Evolutionary conservation across 495 filamentous ascomycete genomes (phyloP).

Genomic region (Cryomyces minteri): DNA sequence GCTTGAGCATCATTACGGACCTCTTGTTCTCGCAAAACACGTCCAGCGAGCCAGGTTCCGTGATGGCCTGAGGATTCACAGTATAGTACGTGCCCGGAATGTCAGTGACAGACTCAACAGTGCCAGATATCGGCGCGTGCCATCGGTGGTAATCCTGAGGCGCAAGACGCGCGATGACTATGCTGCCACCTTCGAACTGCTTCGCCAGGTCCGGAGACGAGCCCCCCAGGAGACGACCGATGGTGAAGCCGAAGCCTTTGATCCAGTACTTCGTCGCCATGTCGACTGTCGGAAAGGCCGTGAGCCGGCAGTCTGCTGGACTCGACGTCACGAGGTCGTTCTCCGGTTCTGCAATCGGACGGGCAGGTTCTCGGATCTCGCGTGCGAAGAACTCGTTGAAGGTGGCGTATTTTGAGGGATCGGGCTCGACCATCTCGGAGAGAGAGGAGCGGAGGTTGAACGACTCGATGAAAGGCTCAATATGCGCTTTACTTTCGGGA

Average conservation of each 20-base stretch:
- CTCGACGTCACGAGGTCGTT: constrained; percentile 4
- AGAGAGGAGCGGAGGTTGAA: constrained; percentile 17
- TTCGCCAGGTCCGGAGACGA: constrained; percentile 2
- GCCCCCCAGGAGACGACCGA: constrained; percentile 6
- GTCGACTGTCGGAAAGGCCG: constrained; percentile 10
- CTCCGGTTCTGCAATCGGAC: constrained; percentile 6
- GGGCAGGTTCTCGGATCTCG: constrained; percentile 8
- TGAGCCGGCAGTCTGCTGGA: constrained; percentile 12
- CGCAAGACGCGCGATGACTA: constrained; percentile 11
- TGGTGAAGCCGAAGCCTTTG: constrained; percentile 13
- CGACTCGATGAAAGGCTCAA: constrained; percentile 23
- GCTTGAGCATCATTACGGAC: constrained; percentile 21
- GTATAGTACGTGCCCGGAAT: constrained; percentile 16
- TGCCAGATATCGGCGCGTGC: constrained; percentile 8
- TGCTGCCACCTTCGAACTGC: constrained; percentile 7
- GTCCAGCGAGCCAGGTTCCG: constrained; percentile 22
- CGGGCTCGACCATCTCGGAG: constrained; percentile 18
- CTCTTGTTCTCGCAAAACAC: constrained; percentile 27
- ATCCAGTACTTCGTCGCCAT: constrained; percentile 15
- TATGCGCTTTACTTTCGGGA: constrained; percentile 20
- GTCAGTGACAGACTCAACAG: constrained; percentile 5
- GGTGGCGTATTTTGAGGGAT: constrained; percentile 15
- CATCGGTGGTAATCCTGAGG: constrained; percentile 15
- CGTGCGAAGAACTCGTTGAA: constrained; percentile 15
- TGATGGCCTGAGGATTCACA: constrained; percentile 29